These are phyloP conservation scores for Saccharomycopsis fodiens DNA, from an alignment of 805 yeast species.

Conservation along the genomic window DNA sequence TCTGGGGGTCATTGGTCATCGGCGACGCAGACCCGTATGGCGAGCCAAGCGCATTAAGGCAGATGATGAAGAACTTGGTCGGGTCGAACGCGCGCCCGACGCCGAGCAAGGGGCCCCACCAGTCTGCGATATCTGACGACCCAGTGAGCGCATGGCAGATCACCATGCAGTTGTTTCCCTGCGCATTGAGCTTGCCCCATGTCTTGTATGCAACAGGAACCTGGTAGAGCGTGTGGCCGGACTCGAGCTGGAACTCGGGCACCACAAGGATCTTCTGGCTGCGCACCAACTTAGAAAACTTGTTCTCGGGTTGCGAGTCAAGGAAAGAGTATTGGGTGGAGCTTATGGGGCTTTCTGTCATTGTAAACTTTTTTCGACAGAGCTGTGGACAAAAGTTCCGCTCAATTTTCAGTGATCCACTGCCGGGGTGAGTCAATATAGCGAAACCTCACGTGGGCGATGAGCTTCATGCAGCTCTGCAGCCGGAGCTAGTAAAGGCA, in stretches of 20 bases:
- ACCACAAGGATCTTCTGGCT: conserved; percentile 74
- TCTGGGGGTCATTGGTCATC: conserved; percentile 67
- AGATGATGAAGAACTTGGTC: conserved; percentile 72
- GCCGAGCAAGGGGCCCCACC: conserved; percentile 98
- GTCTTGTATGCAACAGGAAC: conserved; percentile 94
- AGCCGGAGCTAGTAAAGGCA: too few relatives aligned
- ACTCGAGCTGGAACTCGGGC: conserved; percentile 69
- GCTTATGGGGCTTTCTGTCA: neutral
- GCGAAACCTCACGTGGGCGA: neutral
- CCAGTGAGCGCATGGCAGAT: conserved; percentile 96
- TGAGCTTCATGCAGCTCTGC: too few relatives aligned
- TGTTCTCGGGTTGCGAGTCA: conserved; percentile 50
- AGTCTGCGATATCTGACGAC: conserved; percentile 88
- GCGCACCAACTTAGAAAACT: conserved; percentile 59
- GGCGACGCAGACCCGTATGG: conserved; percentile 97
- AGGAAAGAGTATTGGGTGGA: conserved; percentile 29
- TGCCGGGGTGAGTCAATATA: too few relatives aligned
- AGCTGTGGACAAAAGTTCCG: too few relatives aligned
- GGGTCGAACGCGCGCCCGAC: conserved; percentile 87
- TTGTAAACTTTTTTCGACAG: neutral
- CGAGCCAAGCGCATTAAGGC: conserved; percentile 89
- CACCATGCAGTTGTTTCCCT: conserved; percentile 71
- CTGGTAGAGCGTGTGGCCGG: conserved; percentile 62
- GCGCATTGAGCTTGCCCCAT: conserved; percentile 80
- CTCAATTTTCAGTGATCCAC: too few relatives aligned